Conservation (phyloP, 1,284 basidiomycete species). For the Kwoniella shivajii region DNA sequence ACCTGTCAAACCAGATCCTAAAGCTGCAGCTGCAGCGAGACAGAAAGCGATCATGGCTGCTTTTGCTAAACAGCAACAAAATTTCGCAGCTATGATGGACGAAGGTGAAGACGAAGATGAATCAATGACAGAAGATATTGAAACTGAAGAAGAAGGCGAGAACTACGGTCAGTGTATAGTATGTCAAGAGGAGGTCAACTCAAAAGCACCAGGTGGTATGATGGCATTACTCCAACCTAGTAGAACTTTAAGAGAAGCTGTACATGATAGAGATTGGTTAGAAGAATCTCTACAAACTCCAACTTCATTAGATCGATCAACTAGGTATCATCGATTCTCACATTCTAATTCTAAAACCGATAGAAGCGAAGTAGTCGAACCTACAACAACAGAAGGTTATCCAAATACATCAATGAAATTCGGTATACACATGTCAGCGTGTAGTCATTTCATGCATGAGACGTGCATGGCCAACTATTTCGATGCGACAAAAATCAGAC, state of each 20-base stretch:
- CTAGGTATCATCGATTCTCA: constrained; percentile 33
- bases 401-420: constrained; percentile 72
- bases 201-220: constrained; percentile 75
- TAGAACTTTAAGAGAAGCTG: constrained; percentile 76
- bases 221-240: constrained; percentile 91
- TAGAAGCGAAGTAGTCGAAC: constrained; percentile 26
- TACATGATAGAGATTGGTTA: constrained; percentile 68
- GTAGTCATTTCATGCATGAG: constrained; percentile 97
- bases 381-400: constrained; percentile 60
- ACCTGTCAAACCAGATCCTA: constrained; percentile 32
- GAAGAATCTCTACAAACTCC: constrained; percentile 73
- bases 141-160: constrained; percentile 64
- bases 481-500: constrained; percentile 81
- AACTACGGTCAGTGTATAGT: constrained; percentile 91
- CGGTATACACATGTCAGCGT: constrained; percentile 85
- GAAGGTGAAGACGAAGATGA: constrained; percentile 63
- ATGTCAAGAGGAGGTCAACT: constrained; percentile 90
- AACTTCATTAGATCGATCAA: constrained; percentile 66
- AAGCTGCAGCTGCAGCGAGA: constrained; percentile 52
- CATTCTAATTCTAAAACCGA: no score
- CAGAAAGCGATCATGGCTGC: constrained; percentile 88
- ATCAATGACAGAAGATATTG: constrained; percentile 48
- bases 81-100: constrained; percentile 59
- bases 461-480: constrained; percentile 92
- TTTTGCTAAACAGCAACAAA: constrained; percentile 87